Percentiles rank a stretch among this genome's conserved stretches.
Evolutionary conservation across 495 filamentous ascomycete species (phyloP).

Genomic region (Neurospora sp.): DNA sequence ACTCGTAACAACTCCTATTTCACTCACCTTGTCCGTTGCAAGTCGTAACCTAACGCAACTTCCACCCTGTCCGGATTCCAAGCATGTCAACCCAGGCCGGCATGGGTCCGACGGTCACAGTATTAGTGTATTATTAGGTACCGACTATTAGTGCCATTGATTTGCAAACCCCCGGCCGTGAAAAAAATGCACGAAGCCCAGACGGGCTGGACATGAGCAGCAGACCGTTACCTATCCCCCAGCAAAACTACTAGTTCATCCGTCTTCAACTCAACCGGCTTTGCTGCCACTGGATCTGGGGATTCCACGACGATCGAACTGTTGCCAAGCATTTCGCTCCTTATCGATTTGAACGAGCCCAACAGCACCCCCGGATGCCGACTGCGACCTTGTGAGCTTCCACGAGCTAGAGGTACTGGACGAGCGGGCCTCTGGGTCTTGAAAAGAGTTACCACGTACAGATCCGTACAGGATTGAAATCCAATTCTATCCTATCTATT

Average conservation of each 20-base stretch:
- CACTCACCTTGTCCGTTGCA: neutral
- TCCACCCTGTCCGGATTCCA: neutral
- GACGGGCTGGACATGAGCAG: neutral
- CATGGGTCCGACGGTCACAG: neutral
- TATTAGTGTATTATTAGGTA: neutral
- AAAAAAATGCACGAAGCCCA: neutral
- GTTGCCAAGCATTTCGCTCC: slow-evolving; percentile 5
- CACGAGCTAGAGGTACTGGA: too few species aligned
- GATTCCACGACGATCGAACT: slow-evolving; percentile 9
- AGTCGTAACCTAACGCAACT: neutral
- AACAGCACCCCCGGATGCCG: neutral
- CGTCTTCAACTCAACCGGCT: too few species aligned
- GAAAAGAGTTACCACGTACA: too few species aligned
- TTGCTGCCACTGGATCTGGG: slow-evolving; percentile 2
- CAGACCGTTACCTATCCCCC: neutral
- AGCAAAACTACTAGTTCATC: too few species aligned
- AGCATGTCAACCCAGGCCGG: neutral
- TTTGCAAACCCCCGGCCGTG: neutral
- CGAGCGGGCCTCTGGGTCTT: too few species aligned
- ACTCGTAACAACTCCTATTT: neutral
- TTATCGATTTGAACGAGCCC: slow-evolving; percentile 5
- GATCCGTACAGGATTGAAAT: neutral
- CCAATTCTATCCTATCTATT: neutral
- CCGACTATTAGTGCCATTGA: neutral
- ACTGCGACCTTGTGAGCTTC: neutral